Conservation (phyloP, 106 monocot species). For the Dendrobium catenatum region DNA sequence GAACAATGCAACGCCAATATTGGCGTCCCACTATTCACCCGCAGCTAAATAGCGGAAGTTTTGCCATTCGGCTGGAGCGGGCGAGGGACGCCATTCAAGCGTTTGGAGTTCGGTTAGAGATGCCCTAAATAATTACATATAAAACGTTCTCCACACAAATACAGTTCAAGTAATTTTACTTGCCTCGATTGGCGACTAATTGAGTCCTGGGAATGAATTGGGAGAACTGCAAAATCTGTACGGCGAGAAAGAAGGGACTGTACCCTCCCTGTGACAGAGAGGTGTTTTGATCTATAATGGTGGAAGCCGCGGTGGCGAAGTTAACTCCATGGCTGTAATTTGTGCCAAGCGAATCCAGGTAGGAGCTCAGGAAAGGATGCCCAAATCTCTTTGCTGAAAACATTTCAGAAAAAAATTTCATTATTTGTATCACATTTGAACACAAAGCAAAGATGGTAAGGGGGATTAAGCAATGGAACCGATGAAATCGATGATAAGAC, state of each 20-base stretch:
- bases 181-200: constrained; percentile 19
- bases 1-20: too few relatives aligned
- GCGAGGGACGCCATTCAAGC: too few relatives aligned
- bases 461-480: neutral
- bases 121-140: neutral
- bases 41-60: too few relatives aligned
- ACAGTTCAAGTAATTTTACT: neutral
- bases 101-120: too few relatives aligned
- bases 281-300: constrained; percentile 43
- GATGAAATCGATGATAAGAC: constrained; percentile 12
- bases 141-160: neutral
- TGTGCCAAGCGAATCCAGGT: constrained; percentile 61
- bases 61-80: too few relatives aligned
- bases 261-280: constrained; percentile 56
- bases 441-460: neutral
- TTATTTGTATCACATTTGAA: neutral
- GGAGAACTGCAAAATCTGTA: constrained; percentile 66
- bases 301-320: constrained; percentile 58
- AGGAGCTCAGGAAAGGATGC: constrained; percentile 55
- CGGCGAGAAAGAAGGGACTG: constrained; percentile 82
- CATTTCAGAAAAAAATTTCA: neutral
- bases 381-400: constrained; percentile 33
- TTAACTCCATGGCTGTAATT: constrained; percentile 87
- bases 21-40: too few relatives aligned
- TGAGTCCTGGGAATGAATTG: constrained; percentile 65